Conservation (phyloP, 108 stramenopile genomes). For the Nitzschia sp. region DNA sequence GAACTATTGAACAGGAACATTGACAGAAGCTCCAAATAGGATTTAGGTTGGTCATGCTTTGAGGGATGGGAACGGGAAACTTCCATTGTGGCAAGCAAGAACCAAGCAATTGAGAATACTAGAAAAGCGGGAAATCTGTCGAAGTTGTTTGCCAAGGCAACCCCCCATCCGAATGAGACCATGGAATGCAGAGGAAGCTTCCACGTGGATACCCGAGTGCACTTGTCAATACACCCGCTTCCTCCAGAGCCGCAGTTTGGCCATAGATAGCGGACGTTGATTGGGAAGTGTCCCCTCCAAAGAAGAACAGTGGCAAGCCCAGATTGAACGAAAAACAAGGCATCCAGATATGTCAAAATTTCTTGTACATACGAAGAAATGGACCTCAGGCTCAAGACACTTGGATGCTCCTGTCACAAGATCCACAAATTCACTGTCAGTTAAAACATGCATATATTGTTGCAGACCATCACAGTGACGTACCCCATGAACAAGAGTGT, state of each 20-base stretch:
- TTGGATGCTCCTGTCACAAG: constrained; percentile 3
- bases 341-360: constrained; percentile 22
- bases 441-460: not conserved
- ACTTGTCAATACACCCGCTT: not conserved
- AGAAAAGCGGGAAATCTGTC: constrained; percentile 22
- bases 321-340: constrained; percentile 41
- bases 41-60: constrained; percentile 16
- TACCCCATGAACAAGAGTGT: constrained; percentile 28
- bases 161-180: constrained; percentile 39
- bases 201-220: constrained; percentile 1
- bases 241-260: not conserved
- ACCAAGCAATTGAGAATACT: constrained; percentile 25
- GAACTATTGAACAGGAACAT: constrained; percentile 27
- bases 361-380: constrained; percentile 30
- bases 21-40: constrained; percentile 21
- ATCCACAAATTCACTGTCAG: too few species aligned
- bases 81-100: constrained; percentile 31
- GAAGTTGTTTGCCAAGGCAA: constrained; percentile 23
- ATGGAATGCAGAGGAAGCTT: constrained; percentile 54
- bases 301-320: constrained; percentile 37
- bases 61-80: constrained; percentile 3
- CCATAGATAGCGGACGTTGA: not conserved
- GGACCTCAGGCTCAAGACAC: constrained; percentile 25
- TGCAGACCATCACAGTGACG: not conserved
- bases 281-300: constrained; percentile 41